phyloP scores from a whole-genome alignment of 768 basidiomycete genomes.

The Pleurotus tuoliensis region DNA sequence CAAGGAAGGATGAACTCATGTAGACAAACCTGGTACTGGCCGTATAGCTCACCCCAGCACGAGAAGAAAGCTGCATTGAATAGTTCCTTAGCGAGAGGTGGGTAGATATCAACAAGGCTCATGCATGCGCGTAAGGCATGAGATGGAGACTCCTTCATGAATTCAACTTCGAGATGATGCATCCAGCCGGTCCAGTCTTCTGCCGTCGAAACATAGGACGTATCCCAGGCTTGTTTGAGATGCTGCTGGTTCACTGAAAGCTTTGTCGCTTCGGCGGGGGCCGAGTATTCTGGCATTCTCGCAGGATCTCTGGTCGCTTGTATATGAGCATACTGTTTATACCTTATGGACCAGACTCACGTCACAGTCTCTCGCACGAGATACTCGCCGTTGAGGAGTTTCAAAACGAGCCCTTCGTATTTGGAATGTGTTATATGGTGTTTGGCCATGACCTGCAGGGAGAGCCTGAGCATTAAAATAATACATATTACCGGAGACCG shows the following conservation, averaged over 20 bases:
- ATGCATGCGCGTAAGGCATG: slow-evolving; percentile 97
- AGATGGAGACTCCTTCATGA: slow-evolving; percentile 97
- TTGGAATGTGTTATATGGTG: slow-evolving; percentile 75
- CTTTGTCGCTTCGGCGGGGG: slow-evolving; percentile 81
- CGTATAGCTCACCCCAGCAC: slow-evolving; percentile 95
- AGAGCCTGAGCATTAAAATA: not conserved
- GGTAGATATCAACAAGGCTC: slow-evolving; percentile 87
- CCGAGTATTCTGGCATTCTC: slow-evolving; percentile 67
- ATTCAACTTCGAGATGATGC: slow-evolving; percentile 86
- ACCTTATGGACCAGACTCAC: not conserved
- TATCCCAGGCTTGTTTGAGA: slow-evolving; percentile 95
- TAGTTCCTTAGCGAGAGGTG: slow-evolving; percentile 87
- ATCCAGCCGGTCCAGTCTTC: slow-evolving; percentile 98
- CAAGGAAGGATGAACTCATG: no score
- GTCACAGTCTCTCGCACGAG: slow-evolving; percentile 68
- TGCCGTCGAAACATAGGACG: slow-evolving; percentile 64
- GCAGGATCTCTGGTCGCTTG: slow-evolving; percentile 46
- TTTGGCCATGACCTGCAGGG: not conserved
- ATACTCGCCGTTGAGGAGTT: slow-evolving; percentile 87
- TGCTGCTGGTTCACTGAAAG: slow-evolving; percentile 96
- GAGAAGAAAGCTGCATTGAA: slow-evolving; percentile 99
- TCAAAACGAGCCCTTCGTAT: slow-evolving; percentile 86
- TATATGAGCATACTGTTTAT: not conserved
- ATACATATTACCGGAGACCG: no score
- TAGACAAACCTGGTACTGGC: slow-evolving; percentile 83